Evolutionary conservation across 257 asterid species (phyloP).

Genomic region (Solanum virginianum): DNA sequence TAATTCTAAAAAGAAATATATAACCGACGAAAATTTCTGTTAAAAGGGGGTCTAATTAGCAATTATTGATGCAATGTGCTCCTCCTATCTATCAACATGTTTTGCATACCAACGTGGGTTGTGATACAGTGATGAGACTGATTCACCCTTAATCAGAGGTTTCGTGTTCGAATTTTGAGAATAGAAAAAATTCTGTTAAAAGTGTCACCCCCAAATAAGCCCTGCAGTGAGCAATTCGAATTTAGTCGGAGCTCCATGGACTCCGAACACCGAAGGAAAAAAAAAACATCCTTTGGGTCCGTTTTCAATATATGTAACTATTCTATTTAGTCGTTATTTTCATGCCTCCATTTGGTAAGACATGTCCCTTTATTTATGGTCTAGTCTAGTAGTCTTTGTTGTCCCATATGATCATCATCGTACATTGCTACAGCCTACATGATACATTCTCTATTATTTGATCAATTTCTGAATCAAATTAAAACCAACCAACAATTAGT

Average conservation of each 20-base stretch:
- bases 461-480: not conserved
- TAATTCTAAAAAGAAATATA: not conserved
- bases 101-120: not conserved
- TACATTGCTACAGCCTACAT: not conserved
- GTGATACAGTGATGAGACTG: no score
- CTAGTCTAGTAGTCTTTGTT: not conserved
- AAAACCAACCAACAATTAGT: not conserved
- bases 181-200: no score
- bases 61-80: not conserved
- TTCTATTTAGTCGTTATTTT: not conserved
- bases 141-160: no score
- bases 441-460: not conserved
- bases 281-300: not conserved
- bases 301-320: not conserved
- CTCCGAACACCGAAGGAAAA: no score
- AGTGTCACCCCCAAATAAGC: no score
- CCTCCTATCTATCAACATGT: not conserved
- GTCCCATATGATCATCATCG: not conserved
- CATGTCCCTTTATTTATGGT: not conserved
- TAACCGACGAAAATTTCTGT: not conserved
- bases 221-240: no score
- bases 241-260: no score
- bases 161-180: fast-evolving
- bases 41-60: not conserved
- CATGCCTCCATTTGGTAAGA: not conserved